Evolutionary conservation across 148 eudicot genomes (phyloP).

Genomic region (Fagopyrum homotropicum): DNA sequence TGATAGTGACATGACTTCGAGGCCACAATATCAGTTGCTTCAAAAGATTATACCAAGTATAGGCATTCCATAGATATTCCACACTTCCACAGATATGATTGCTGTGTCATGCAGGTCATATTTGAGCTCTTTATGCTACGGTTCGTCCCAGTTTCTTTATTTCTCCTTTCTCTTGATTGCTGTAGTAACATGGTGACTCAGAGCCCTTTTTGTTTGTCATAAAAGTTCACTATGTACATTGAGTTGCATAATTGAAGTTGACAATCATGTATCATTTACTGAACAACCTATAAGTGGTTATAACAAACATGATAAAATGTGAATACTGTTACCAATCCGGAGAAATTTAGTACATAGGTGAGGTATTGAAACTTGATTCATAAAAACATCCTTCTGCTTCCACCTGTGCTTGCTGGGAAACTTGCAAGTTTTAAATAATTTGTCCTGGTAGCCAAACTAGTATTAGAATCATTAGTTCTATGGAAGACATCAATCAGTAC

Average conservation of each 20-base stretch:
- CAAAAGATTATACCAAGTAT: conserved; percentile 79
- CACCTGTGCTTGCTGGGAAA: background rate
- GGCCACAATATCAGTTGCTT: conserved; percentile 49
- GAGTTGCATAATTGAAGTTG: background rate
- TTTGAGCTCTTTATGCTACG: background rate
- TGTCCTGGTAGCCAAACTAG: background rate
- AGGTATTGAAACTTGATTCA: background rate
- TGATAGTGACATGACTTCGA: conserved; percentile 31
- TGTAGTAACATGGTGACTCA: background rate
- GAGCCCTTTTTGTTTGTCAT: background rate
- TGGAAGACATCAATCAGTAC: background rate
- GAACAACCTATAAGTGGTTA: background rate
- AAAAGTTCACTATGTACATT: background rate
- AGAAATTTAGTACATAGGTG: background rate
- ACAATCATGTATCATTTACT: background rate
- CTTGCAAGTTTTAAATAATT: background rate
- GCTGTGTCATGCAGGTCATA: background rate
- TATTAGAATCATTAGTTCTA: background rate
- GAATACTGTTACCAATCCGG: background rate
- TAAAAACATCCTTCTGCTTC: background rate
- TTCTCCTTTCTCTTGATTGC: background rate
- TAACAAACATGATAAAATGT: background rate
- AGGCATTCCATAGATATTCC: conserved; percentile 33
- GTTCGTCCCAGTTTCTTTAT: conserved; percentile 3
- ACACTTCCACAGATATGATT: background rate